Evolutionary conservation across 306 rosid genomes (phyloP), one percentile per base, ranked within the genome.

Genomic region (Sindora glabra): DNA sequence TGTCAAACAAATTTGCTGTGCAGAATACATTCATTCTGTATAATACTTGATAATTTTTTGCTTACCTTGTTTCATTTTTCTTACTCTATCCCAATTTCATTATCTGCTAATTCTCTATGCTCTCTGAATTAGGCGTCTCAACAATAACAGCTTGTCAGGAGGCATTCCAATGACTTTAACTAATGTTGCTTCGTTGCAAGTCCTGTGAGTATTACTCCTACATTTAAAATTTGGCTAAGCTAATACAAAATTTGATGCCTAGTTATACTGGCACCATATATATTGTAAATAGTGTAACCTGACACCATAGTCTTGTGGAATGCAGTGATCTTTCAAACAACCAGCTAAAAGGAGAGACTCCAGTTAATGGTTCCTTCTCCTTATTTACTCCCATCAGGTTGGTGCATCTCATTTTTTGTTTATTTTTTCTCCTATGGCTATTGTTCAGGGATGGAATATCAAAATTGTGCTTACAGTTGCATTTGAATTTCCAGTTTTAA

Each of bases 281-380:
- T 34, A 34, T 17, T 37, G 1, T 25, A 8, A 24, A 16, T 16
- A 24, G 54, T 30, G 36, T 64, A 24, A 76, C 57, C 29, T 64
- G 56, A 11, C 47, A 54, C 16, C 32, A 23, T 61, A 30, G 56
- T 8, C 46, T 74, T 23, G 36, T 45, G 36, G 14, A 34, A 70
- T 74, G 58, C 66, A 83, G 90, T 53, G 84, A 83, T 69, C 79
- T 83, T 68, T 83, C 86, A 44, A 64, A 48, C 59, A 83, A 83
- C 45, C 0, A 5, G 0, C 71, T 83, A 46, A 57, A 62, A 8
- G 90, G 90, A 72, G 67, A 72, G 25, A 57, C 80, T 62, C 90
- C 90, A 3, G 32, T 65, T 69, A 69, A 69, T 46, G 84, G 86
- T 52, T 83, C 84, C 16, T 83, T 83, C 63, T 59, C 75, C 16